Evolutionary conservation across 208 protist genomes (phyloP).

Genomic region (Wallacemonas rigidus): DNA sequence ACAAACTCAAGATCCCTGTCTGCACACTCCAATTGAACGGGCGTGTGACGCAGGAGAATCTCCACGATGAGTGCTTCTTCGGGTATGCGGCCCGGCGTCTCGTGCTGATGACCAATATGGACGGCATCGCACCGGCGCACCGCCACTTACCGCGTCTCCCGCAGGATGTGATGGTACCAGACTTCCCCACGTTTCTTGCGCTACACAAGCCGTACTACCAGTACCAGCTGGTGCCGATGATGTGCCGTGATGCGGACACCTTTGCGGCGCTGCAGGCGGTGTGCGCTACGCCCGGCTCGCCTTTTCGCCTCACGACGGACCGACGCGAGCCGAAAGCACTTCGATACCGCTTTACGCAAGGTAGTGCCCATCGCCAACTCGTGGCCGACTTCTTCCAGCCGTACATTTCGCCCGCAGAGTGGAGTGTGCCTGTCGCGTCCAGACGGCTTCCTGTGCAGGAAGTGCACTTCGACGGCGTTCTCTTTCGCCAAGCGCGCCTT

Average conservation of each 20-base stretch:
- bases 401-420: constrained; percentile 44
- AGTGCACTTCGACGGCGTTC: constrained; percentile 60
- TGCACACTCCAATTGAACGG: constrained; percentile 77
- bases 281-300: constrained; percentile 51
- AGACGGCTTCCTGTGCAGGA: constrained; percentile 55
- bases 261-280: constrained; percentile 74
- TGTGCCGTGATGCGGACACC: constrained; percentile 60
- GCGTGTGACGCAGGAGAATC: constrained; percentile 56
- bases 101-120: constrained; percentile 81
- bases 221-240: constrained; percentile 82
- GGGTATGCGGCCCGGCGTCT: constrained; percentile 73
- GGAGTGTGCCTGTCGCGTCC: constrained; percentile 41
- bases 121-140: constrained; percentile 20
- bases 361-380: constrained; percentile 45
- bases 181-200: constrained; percentile 53
- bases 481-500: constrained; percentile 22
- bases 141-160: constrained; percentile 35
- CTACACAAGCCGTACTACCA: constrained; percentile 79
- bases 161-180: constrained; percentile 63
- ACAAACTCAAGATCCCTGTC: constrained; percentile 56
- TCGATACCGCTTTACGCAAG: constrained; percentile 46
- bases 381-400: constrained; percentile 69
- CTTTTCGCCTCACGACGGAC: constrained; percentile 61
- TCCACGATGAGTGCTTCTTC: constrained; percentile 63
- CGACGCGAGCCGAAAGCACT: constrained; percentile 54